Percentiles rank a stretch among this genome's conserved stretches.
These are phyloP conservation scores for Fusarium sarcochroum DNA, from an alignment of 2,329 filamentous ascomycete genomes.

Conservation along the genomic window DNA sequence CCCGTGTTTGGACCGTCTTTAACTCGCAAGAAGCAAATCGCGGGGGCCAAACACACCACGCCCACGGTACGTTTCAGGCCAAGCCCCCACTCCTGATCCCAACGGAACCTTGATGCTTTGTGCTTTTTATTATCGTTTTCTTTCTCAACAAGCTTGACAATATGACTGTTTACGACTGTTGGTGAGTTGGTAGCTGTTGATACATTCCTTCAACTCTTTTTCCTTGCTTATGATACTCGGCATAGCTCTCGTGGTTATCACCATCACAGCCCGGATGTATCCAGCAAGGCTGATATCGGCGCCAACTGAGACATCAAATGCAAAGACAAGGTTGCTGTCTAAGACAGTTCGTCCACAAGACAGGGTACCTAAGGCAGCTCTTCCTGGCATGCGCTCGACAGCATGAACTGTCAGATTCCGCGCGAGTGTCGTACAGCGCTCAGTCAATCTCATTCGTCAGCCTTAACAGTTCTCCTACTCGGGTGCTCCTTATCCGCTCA, in stretches of 20 bases:
- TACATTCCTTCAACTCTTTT: background rate
- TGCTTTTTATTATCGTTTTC: conserved; percentile 20
- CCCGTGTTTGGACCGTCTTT: conserved; percentile 29
- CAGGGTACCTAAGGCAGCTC: conserved; percentile 27
- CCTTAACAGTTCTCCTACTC: conserved; percentile 26
- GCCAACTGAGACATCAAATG: conserved; percentile 24
- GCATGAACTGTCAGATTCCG: conserved; percentile 34
- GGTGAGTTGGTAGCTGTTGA: background rate
- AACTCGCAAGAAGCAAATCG: conserved; percentile 42
- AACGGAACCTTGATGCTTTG: conserved; percentile 29
- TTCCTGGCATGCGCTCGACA: conserved; percentile 25
- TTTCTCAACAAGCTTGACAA: conserved; percentile 1
- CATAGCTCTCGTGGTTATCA: background rate
- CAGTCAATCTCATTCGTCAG: conserved; percentile 32
- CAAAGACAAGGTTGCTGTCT: conserved; percentile 15
- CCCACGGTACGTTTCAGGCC: conserved; percentile 47
- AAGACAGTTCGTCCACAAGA: conserved; percentile 34
- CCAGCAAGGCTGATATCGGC: conserved; percentile 17
- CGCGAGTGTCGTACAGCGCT: conserved; percentile 15
- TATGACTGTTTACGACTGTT: background rate
- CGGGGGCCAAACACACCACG: conserved; percentile 30
- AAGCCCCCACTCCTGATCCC: conserved; percentile 22
- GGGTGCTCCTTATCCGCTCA: conserved; percentile 6
- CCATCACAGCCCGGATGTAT: background rate
- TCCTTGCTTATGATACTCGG: background rate